These are phyloP conservation scores for Medicago truncatula DNA, from an alignment of 306 rosid species.

Conservation along the genomic window MtrunA17r5.0-ANR NC_053046.1:13391501-13392000, in stretches of 20 bases:
- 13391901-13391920: constrained; percentile 58
- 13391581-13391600: constrained; percentile 49
- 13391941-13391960: constrained; percentile 19
- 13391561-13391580: constrained; percentile 30
- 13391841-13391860: background rate
- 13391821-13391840: constrained; percentile 63
- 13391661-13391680: constrained; percentile 7
- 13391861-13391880: too few relatives aligned
- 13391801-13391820: constrained; percentile 82
- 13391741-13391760: constrained; percentile 48
- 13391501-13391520: too few relatives aligned
- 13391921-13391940: background rate
- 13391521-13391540: background rate
- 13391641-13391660: constrained; percentile 43
- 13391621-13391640: constrained; percentile 49
- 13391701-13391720: constrained; percentile 39
- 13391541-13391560: too few relatives aligned
- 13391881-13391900: constrained; percentile 58
- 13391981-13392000: background rate
- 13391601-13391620: constrained; percentile 58
- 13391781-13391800: constrained; percentile 47
- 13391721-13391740: constrained; percentile 69
- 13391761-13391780: constrained; percentile 33
- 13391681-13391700: constrained; percentile 25
- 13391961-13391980: constrained; percentile 27